A percentile compares a stretch with the other conserved stretches of the same genome.
phyloP scores from a whole-genome alignment of 345 rosid species.

The Microthlaspi erraticum region DNA sequence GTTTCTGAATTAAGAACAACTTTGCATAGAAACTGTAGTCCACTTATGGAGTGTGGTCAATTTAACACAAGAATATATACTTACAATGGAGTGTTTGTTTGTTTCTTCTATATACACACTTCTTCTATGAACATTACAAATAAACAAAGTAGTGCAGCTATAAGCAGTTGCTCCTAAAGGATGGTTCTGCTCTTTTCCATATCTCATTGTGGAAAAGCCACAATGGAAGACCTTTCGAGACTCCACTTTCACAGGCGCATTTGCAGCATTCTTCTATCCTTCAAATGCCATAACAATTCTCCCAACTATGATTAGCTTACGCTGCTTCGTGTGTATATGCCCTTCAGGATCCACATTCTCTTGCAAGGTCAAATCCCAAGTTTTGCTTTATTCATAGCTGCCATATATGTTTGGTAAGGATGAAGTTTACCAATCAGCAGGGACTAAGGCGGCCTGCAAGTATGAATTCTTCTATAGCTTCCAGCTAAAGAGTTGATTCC shows the following conservation, averaged over 20 bases:
- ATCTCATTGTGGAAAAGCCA: constrained; percentile 12
- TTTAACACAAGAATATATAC: neutral
- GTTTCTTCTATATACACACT: constrained; percentile 18
- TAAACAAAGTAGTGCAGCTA: too few species aligned
- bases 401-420: constrained; percentile 15
- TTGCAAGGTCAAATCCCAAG: constrained; percentile 10
- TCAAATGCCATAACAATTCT: neutral
- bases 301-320: neutral
- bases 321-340: constrained; percentile 5
- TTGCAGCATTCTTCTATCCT: constrained; percentile 5
- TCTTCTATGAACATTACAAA: constrained; percentile 2
- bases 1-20: neutral
- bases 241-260: too few species aligned
- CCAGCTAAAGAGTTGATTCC: neutral
- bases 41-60: neutral
- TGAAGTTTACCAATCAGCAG: neutral
- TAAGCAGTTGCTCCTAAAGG: neutral
- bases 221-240: neutral
- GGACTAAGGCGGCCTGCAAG: neutral
- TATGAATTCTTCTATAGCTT: constrained; percentile 8
- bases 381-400: neutral
- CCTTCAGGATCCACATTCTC: constrained; percentile 25
- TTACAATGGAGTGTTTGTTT: neutral
- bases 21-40: neutral
- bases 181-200: constrained; percentile 12